These are phyloP conservation scores for Plantago elongata DNA, from an alignment of 257 asterid species.

Conservation along the genomic window DNA sequence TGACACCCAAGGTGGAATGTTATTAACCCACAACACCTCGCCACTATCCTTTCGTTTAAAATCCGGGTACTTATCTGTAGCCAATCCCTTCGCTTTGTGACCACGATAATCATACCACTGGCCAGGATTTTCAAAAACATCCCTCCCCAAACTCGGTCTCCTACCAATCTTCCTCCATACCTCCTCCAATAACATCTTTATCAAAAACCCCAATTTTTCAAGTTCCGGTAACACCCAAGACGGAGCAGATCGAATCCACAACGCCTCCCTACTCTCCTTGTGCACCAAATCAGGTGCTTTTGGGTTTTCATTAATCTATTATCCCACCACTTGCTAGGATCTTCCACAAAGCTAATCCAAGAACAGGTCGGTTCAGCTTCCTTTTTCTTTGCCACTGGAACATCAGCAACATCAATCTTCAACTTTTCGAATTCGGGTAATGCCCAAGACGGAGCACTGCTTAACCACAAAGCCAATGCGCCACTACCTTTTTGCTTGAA, in stretches of 20 bases:
- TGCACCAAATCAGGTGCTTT: too few species aligned
- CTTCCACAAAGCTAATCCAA: too few species aligned
- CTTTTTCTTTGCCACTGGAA: too few species aligned
- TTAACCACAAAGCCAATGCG: constrained; percentile 48
- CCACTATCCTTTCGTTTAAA: constrained; percentile 61
- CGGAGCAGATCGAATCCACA: too few species aligned
- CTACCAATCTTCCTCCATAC: too few species aligned
- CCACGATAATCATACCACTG: constrained; percentile 76
- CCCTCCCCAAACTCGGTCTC: constrained; percentile 35
- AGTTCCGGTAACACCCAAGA: too few species aligned
- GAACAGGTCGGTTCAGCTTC: too few species aligned
- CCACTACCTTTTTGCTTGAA: constrained; percentile 62
- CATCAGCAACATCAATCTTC: constrained; percentile 38
- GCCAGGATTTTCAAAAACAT: constrained; percentile 54
- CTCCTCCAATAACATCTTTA: too few species aligned
- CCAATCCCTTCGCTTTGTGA: constrained; percentile 50
- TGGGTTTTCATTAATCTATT: too few species aligned
- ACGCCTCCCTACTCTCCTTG: too few species aligned
- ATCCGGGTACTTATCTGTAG: constrained; percentile 57
- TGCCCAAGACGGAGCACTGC: constrained; percentile 54
- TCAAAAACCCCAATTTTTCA: too few species aligned
- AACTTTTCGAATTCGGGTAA: constrained; percentile 42
- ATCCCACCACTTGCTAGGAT: too few species aligned
- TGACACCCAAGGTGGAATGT: constrained; percentile 57
- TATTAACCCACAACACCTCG: constrained; percentile 49